These are phyloP conservation scores for Metschnikowia baotianmanensis DNA, from an alignment of 805 yeast genomes.

Conservation along the genomic window DNA sequence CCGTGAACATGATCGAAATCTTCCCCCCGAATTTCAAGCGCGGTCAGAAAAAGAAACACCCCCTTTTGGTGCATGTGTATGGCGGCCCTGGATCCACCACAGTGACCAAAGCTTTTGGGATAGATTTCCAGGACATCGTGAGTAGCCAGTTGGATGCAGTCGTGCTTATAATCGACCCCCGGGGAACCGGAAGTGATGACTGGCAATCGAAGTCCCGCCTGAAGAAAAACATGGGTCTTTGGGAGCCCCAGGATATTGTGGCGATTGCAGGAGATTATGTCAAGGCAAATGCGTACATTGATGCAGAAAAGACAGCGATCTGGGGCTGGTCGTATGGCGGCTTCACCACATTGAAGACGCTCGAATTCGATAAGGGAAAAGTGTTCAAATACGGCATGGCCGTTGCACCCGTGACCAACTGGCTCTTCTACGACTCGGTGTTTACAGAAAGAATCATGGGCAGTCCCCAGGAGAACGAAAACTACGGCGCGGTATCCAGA, in stretches of 20 bases:
- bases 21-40: slow-evolving; percentile 57
- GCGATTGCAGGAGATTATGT: slow-evolving; percentile 52
- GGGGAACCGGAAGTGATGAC: slow-evolving; percentile 80
- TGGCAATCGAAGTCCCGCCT: slow-evolving; percentile 65
- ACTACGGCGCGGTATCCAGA: slow-evolving; percentile 45
- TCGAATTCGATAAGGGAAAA: slow-evolving; percentile 62
- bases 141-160: slow-evolving; percentile 58
- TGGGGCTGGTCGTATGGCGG: slow-evolving; percentile 96
- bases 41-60: slow-evolving; percentile 46
- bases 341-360: slow-evolving; percentile 67
- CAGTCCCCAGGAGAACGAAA: slow-evolving; percentile 46
- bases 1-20: slow-evolving; percentile 55
- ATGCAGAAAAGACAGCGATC: slow-evolving; percentile 55
- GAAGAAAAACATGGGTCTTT: slow-evolving; percentile 56
- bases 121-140: slow-evolving; percentile 59
- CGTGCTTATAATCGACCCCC: slow-evolving; percentile 68
- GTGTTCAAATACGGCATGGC: slow-evolving; percentile 74
- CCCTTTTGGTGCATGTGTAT: slow-evolving; percentile 64
- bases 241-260: slow-evolving; percentile 73
- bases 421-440: slow-evolving; percentile 72
- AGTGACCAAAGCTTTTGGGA: slow-evolving; percentile 43
- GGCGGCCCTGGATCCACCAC: slow-evolving; percentile 83
- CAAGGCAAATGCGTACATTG: slow-evolving; percentile 44
- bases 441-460: slow-evolving; percentile 80
- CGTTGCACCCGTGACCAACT: slow-evolving; percentile 83